A percentile compares a stretch with the other conserved stretches of the same genome.
phyloP scores from a whole-genome alignment of 345 rosid species.

The Bruguiera gymnorhiza region DNA sequence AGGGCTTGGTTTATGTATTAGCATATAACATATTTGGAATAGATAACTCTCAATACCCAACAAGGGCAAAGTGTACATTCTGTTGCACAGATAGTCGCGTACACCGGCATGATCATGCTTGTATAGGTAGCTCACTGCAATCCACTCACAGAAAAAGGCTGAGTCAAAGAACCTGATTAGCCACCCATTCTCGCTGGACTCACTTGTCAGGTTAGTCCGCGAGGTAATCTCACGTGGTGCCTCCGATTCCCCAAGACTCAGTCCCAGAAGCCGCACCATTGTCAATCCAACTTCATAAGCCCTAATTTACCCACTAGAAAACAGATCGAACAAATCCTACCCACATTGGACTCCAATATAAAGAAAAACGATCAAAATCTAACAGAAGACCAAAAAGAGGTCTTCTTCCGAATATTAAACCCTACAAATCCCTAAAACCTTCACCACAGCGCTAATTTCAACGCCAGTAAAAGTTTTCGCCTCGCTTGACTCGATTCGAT shows the following conservation, averaged over 20 bases:
- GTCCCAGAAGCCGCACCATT: constrained; percentile 90
- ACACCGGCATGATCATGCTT: constrained; percentile 95
- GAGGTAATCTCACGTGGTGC: constrained; percentile 91
- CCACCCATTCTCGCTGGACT: constrained; percentile 94
- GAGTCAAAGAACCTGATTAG: constrained; percentile 98
- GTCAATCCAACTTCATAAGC: constrained; percentile 45
- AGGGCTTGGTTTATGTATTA: constrained; percentile 97
- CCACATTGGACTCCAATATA: background rate
- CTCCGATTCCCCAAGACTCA: constrained; percentile 63
- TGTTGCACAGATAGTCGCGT: constrained; percentile 92
- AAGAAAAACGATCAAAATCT: constrained; percentile 1
- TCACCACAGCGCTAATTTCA: constrained; percentile 8
- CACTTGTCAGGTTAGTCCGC: constrained; percentile 53
- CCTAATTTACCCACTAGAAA: constrained; percentile 9
- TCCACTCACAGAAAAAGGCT: constrained; percentile 99
- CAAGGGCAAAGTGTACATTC: constrained; percentile 94
- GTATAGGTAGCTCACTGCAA: constrained; percentile 97
- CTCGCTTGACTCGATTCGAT: constrained; percentile 9
- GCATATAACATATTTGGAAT: constrained; percentile 92
- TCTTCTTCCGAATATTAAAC: background rate
- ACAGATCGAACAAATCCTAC: constrained; percentile 19
- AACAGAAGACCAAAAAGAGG: constrained; percentile 1
- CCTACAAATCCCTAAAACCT: constrained; percentile 14
- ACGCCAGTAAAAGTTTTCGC: background rate
- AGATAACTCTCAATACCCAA: constrained; percentile 88